These are phyloP conservation scores for Blastobotrys aristatus DNA, from an alignment of 1,139 yeast genomes.

Conservation along the genomic window DNA sequence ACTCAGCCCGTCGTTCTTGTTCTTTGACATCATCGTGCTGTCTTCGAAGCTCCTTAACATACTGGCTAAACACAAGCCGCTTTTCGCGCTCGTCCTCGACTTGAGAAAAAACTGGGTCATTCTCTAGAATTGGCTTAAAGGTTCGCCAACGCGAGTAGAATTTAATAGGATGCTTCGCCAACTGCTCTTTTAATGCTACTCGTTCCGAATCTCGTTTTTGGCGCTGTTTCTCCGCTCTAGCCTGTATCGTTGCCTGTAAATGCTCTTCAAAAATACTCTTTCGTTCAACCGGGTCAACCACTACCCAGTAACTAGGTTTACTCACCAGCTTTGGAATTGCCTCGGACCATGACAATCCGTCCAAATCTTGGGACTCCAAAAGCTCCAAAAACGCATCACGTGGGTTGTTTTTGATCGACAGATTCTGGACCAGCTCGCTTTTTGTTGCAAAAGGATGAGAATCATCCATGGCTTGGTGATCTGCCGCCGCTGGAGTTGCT, in stretches of 20 bases:
- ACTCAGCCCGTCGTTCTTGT: slow-evolving; percentile 22
- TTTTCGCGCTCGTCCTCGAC: slow-evolving; percentile 21
- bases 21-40: slow-evolving; percentile 31
- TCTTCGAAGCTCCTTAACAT: slow-evolving; percentile 40
- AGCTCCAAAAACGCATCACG: slow-evolving; percentile 46
- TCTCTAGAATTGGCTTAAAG: slow-evolving; percentile 44
- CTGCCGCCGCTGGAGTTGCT: not conserved
- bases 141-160: slow-evolving; percentile 66
- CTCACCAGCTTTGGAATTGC: slow-evolving; percentile 57
- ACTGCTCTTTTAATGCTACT: slow-evolving; percentile 49
- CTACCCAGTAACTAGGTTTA: slow-evolving; percentile 66
- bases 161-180: slow-evolving; percentile 43
- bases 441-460: not conserved
- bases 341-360: slow-evolving; percentile 69
- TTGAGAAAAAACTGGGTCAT: slow-evolving; percentile 59
- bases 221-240: slow-evolving; percentile 41
- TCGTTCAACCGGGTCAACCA: slow-evolving; percentile 57
- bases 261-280: slow-evolving; percentile 63
- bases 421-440: not conserved
- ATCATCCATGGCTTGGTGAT: slow-evolving; percentile 1
- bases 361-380: slow-evolving; percentile 52
- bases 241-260: slow-evolving; percentile 48
- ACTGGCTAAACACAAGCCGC: slow-evolving; percentile 46
- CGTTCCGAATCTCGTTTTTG: slow-evolving; percentile 51
- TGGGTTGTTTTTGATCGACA: slow-evolving; percentile 36